Evolutionary conservation across 2,329 filamentous ascomycete genomes (phyloP), one percentile per base, ranked within the genome.

Genomic region (Trichoderma endophyticum): DNA sequence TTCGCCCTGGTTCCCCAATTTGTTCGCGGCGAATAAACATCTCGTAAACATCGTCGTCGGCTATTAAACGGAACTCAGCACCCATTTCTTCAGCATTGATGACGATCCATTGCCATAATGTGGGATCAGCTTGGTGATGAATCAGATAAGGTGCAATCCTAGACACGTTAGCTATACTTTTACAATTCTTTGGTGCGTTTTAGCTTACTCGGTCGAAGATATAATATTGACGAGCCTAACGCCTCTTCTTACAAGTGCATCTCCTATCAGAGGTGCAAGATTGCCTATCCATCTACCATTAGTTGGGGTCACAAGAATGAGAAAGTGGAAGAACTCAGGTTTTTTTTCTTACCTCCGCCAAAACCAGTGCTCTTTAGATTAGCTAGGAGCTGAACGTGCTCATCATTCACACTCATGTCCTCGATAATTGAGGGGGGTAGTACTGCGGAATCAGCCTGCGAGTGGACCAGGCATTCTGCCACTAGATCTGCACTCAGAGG

Each of bases 21-120:
- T 78, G 76, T 64, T 82, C 80, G 48, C 83, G 81, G 4, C 81
- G 74, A 28, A 84, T 74, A 7, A 84, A 80, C 14, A 84, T 79
- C 68, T 78, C 76, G n/a, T 74, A 75, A 9, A 73, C 14, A 6
- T 70, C 72, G 1, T 74, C 66, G 0, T 72, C 68, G 7, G 34
- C 30, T 18, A 74, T 57, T 2, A 70, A 66, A 1, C 81, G 80
- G 80, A 84, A 86, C 4, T 84, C 81, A 9, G 78, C 79, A 6
- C 84, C 84, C 60, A 84, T 78, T 0, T 77, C n/a, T 1, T 85
- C 80, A 0, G 80, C 79, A 74, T 84, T 79, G 73, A 83, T 77
- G 73, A 83, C 77, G 71, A 85, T 84, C 60, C 80, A 86, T 72
- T 83, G 80, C 84, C 84, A 86, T 7, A 82, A 73, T 26, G 80